Conservation (phyloP, 192 early-diverging fungal genomes). For the Obelidium mucronatum region DNA sequence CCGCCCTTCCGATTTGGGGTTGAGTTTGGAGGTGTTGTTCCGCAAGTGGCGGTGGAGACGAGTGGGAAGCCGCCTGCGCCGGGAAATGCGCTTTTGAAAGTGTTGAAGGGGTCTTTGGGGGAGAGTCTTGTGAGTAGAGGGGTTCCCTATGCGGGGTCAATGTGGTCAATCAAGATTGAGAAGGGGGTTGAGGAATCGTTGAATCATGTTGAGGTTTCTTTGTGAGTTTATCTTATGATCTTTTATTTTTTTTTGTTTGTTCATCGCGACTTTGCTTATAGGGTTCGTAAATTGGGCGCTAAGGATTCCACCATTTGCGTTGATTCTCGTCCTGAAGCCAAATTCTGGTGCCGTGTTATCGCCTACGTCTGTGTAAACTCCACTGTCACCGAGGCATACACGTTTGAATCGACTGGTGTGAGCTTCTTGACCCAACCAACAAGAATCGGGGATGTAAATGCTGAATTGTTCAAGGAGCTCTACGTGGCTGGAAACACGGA, state of each 20-base stretch:
- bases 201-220: conserved; percentile 1
- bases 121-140: conserved; percentile 18
- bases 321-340: conserved; percentile 14
- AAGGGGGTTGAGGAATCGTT: conserved; percentile 5
- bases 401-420: conserved; percentile 23
- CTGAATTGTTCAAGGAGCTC: conserved; percentile 30
- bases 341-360: conserved; percentile 30
- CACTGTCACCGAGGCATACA: conserved; percentile 28
- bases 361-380: not conserved
- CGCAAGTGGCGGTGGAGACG: not conserved
- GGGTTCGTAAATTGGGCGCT: not conserved
- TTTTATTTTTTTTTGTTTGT: too few relatives aligned
- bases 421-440: not conserved
- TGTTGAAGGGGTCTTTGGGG: conserved; percentile 26
- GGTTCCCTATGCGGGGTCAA: conserved; percentile 20
- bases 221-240: conserved; percentile 23
- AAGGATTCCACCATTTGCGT: conserved; percentile 16
- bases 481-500: conserved; percentile 7
- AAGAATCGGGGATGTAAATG: not conserved
- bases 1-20: conserved; percentile 53
- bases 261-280: too few relatives aligned
- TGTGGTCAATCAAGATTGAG: conserved; percentile 28
- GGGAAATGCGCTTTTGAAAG: conserved; percentile 6
- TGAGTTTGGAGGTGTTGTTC: conserved; percentile 45
- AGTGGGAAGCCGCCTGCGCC: not conserved